Percentiles rank a stretch among this genome's conserved stretches.
Conservation (phyloP, 179 eudicot species). For the Carnegiea gigantea region DNA sequence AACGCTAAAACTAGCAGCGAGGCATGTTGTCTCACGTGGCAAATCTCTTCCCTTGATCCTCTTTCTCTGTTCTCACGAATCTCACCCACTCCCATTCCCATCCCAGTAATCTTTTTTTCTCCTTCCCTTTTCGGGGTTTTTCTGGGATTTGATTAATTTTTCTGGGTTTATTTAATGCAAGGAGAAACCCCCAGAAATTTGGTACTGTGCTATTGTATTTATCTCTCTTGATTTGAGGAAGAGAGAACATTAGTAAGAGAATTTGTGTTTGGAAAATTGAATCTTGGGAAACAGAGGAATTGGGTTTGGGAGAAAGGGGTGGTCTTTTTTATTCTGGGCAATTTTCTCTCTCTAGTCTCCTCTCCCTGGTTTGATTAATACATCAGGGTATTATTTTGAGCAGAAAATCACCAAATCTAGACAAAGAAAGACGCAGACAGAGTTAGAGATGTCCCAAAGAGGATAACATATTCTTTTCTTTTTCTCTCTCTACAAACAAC, state of each 20-base stretch:
- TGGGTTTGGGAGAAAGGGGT: constrained; percentile 2
- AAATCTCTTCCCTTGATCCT: constrained; percentile 15
- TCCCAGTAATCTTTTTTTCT: constrained; percentile 9
- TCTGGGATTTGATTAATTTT: neutral
- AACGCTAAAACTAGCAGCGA: constrained; percentile 2
- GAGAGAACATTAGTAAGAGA: neutral
- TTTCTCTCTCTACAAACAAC: neutral
- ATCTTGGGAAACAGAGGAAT: constrained; percentile 1
- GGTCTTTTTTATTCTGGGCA: constrained; percentile 11
- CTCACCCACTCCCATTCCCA: neutral
- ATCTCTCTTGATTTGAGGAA: neutral
- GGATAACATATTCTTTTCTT: neutral
- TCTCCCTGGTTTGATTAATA: neutral
- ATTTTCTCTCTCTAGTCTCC: neutral
- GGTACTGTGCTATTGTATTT: neutral
- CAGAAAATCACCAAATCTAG: neutral
- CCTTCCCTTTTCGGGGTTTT: neutral
- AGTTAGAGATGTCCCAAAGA: neutral
- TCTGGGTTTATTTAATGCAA: neutral
- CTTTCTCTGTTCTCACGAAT: neutral
- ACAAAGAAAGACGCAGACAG: neutral
- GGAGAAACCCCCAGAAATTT: neutral
- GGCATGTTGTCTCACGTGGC: constrained; percentile 35
- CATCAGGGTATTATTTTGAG: neutral
- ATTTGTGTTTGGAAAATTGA: neutral